Conservation (phyloP, 768 basidiomycete genomes). For the Boletales sp. region DNA sequence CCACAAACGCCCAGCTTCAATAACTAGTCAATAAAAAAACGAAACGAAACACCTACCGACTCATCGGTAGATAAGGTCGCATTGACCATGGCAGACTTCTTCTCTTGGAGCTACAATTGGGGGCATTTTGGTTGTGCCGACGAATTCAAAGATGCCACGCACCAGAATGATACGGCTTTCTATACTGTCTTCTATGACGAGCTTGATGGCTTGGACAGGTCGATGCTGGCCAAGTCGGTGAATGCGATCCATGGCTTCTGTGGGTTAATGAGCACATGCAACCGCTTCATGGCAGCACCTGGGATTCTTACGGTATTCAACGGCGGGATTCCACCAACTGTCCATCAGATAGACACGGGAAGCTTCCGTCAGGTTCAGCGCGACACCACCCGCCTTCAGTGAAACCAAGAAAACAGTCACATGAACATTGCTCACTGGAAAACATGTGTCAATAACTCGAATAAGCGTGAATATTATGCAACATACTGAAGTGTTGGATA, state of each 20-base stretch:
- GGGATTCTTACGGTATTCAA: constrained; percentile 69
- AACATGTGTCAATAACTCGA: neutral
- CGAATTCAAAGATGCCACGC: constrained; percentile 7
- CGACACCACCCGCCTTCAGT: constrained; percentile 94
- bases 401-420: constrained; percentile 98
- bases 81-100: constrained; percentile 94
- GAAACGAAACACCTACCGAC: constrained; percentile 44
- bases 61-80: constrained; percentile 82
- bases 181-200: constrained; percentile 95
- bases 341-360: constrained; percentile 97
- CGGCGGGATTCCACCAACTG: constrained; percentile 98
- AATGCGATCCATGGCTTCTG: constrained; percentile 97
- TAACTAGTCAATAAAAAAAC: constrained; percentile 2
- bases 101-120: constrained; percentile 74
- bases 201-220: constrained; percentile 89
- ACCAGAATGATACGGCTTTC: constrained; percentile 93
- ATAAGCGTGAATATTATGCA: neutral
- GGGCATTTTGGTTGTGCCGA: neutral
- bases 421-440: constrained; percentile 81
- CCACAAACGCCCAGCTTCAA: constrained; percentile 3
- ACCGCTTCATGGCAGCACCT: neutral
- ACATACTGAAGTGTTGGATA: constrained; percentile 88
- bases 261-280: constrained; percentile 3
- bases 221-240: constrained; percentile 94
- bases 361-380: constrained; percentile 85